A percentile compares a stretch with the other conserved stretches of the same genome.
Evolutionary conservation across 2,329 filamentous ascomycete genomes (phyloP).

Genomic region (Apiospora pterosperma): DNA sequence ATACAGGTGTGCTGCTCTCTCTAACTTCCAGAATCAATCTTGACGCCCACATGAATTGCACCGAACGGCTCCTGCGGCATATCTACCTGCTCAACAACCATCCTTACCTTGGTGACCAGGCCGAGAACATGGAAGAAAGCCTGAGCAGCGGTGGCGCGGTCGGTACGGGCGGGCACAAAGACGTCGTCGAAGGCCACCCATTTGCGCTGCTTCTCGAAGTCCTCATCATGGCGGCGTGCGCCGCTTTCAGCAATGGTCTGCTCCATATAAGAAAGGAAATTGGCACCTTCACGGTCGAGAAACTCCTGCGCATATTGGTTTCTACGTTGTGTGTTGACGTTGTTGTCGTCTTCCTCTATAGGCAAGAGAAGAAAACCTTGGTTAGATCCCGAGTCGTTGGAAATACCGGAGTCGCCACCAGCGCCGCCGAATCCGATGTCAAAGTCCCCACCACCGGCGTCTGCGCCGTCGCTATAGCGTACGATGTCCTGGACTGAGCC

Average conservation of each 20-base stretch:
- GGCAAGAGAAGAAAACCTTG: constrained; percentile 19
- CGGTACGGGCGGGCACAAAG: constrained; percentile 53
- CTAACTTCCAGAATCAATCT: constrained; percentile 10
- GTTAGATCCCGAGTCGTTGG: constrained; percentile 6
- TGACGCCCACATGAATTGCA: constrained; percentile 41
- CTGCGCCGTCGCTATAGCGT: constrained; percentile 42
- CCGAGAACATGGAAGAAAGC: constrained; percentile 72
- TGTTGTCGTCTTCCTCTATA: not conserved
- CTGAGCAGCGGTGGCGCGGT: constrained; percentile 65
- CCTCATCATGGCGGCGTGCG: constrained; percentile 25
- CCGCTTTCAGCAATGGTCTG: constrained; percentile 27
- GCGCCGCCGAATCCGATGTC: constrained; percentile 28
- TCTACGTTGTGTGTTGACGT: constrained; percentile 7
- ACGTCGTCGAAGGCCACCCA: constrained; percentile 68
- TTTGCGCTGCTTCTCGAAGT: constrained; percentile 26
- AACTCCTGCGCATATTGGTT: constrained; percentile 18
- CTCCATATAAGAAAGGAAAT: constrained; percentile 44
- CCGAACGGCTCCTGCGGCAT: constrained; percentile 40
- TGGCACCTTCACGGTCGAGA: constrained; percentile 42
- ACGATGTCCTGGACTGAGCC: constrained; percentile 37
- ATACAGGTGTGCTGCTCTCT: not conserved
- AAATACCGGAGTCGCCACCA: constrained; percentile 25
- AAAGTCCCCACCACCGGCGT: constrained; percentile 29
- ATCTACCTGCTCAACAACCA: constrained; percentile 59
- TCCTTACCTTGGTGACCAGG: constrained; percentile 62